A percentile compares a stretch with the other conserved stretches of the same genome.
These are phyloP conservation scores for Fusarium tuaranense DNA, from an alignment of 2,329 filamentous ascomycete species.

Conservation along the genomic window DNA sequence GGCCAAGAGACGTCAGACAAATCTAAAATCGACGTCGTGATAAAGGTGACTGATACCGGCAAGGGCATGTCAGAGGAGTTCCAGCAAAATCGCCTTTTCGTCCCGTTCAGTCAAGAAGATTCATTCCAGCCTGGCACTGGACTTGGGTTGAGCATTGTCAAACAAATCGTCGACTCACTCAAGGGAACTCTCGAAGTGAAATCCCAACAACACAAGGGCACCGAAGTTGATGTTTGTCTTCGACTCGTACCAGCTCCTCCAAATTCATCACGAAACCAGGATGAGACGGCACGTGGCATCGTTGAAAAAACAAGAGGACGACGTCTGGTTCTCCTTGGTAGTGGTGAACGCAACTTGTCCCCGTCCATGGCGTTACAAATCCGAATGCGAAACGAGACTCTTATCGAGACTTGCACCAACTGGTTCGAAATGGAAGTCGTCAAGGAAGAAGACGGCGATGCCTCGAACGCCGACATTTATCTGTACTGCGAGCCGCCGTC, in stretches of 20 bases:
- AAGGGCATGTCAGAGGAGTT: conserved; percentile 74
- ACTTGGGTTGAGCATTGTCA: conserved; percentile 72
- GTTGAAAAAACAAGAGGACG: conserved; percentile 26
- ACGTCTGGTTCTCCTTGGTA: conserved; percentile 37
- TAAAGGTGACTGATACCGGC: conserved; percentile 71
- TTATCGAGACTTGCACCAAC: conserved; percentile 45
- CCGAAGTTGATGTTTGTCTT: conserved; percentile 63
- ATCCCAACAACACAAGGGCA: conserved; percentile 65
- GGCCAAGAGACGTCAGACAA: conserved; percentile 39
- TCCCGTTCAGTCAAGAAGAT: conserved; percentile 73
- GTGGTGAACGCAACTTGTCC: conserved; percentile 3
- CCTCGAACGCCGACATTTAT: conserved; percentile 36
- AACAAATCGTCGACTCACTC: conserved; percentile 69
- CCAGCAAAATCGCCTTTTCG: conserved; percentile 68
- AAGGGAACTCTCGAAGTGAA: conserved; percentile 69
- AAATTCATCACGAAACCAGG: background rate
- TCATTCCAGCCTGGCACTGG: conserved; percentile 70
- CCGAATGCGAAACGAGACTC: conserved; percentile 43
- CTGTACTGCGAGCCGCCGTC: conserved; percentile 46
- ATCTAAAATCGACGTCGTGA: conserved; percentile 42
- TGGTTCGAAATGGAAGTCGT: conserved; percentile 52
- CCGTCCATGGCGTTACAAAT: conserved; percentile 22
- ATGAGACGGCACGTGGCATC: conserved; percentile 27
- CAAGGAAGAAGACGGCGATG: conserved; percentile 15
- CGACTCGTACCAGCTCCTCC: conserved; percentile 47